Base-by-base conservation (phyloP, 2,329 filamentous ascomycete genomes). In the Claviceps pusilla region DNA sequence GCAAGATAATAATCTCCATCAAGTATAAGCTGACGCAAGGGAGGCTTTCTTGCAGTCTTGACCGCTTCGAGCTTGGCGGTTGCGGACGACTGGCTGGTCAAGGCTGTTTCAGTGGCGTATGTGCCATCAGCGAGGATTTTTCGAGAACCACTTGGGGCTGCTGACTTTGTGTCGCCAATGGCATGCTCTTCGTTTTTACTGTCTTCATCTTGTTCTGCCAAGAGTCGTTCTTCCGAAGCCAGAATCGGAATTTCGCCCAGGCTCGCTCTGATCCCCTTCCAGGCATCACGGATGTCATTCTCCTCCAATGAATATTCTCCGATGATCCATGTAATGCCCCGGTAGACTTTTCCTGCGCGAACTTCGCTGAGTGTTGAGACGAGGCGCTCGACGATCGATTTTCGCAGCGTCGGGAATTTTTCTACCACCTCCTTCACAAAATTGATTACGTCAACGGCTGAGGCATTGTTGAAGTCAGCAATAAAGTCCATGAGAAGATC, bases 371-470 rank as follows among this genome's bases (percentile, higher is more conserved):
- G 76, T 1, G 93, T 97, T 14, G 87, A 86, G 7, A 97, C 90
- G 16, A 98, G 76, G 57, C 90, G 86, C 63, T 86, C 82, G 7
- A 97, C 85, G 61, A 98, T 97, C 0, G 87, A 86, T 39, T 84
- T 81, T 57, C 93, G 84, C 55, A 98, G 78, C 62, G 87, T 83
- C 7, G 93, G 93, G 75, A 97, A 98, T 65, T 95, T 95, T 72
- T 98, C 93, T 7, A 97, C 91, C 3, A 98, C 93, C 68, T 98
- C 93, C 72, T 98, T 98, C 59, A 98, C 90, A 66, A 98, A 98
- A 54, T 89, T 90, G 65, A 98, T 97, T 53, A 98, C 91, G 69
- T 98, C 93, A 35, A 98, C 88, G 1, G 93, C 93, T 1, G 91
- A 95, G 48, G 87, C 86, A 65, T 95, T 96, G 75, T 95, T 97